phyloP scores from a whole-genome alignment of 805 yeast species.

The Barnettozyma populi region DNA sequence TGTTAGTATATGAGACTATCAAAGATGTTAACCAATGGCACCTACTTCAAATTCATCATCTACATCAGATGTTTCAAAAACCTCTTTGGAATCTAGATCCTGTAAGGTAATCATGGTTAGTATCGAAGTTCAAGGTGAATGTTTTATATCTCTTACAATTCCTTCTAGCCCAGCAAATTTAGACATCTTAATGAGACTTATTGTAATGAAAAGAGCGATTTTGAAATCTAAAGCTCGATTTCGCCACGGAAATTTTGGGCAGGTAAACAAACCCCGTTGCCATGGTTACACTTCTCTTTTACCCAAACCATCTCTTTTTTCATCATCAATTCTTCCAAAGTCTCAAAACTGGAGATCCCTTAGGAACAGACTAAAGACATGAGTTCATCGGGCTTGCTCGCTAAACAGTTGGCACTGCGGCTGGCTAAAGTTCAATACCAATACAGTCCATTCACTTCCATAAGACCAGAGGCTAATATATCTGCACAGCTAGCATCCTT shows the following conservation, averaged over 20 bases:
- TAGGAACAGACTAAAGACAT: not conserved
- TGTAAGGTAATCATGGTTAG: not conserved
- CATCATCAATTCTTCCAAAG: too few species aligned
- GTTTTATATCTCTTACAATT: conserved; percentile 10
- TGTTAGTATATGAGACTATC: not conserved
- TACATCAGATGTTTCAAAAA: conserved; percentile 36
- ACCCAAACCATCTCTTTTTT: too few species aligned
- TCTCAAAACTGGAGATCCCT: too few species aligned
- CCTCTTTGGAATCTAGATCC: conserved; percentile 29
- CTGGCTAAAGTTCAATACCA: conserved; percentile 23
- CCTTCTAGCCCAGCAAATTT: conserved; percentile 19
- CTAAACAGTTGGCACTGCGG: not conserved
- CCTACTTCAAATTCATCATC: conserved; percentile 38
- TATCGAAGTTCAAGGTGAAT: not conserved
- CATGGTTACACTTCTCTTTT: too few species aligned
- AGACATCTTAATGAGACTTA: conserved; percentile 3
- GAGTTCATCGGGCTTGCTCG: conserved; percentile 1
- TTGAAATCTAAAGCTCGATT: not conserved
- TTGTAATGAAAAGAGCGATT: too few species aligned
- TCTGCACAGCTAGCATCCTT: not conserved
- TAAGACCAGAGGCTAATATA: conserved; percentile 20
- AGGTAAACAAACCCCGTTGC: not conserved
- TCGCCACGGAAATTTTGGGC: not conserved
- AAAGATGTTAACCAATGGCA: not conserved
- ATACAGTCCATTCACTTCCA: conserved; percentile 39